Evolutionary conservation across 2,329 filamentous ascomycete genomes (phyloP).

Genomic region (Fusarium virguliforme): DNA sequence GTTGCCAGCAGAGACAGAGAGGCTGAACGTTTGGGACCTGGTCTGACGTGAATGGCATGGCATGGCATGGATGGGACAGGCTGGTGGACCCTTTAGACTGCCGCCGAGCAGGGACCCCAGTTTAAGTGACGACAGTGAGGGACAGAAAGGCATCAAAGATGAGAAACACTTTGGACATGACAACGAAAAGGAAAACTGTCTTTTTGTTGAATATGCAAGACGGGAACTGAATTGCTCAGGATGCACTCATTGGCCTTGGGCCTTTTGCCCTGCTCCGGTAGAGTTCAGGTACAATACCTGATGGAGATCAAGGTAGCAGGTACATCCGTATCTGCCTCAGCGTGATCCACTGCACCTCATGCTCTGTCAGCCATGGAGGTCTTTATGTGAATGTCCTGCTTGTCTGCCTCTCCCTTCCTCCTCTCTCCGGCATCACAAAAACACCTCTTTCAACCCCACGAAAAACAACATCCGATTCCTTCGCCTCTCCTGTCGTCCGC

Average conservation of each 20-base stretch:
- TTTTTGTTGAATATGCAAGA: conserved; percentile 10
- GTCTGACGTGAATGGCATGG: conserved; percentile 35
- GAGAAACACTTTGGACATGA: conserved; percentile 26
- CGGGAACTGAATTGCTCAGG: not conserved
- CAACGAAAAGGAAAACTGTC: not conserved
- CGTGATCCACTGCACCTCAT: conserved; percentile 30
- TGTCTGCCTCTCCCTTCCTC: conserved; percentile 13
- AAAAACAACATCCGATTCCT: not conserved
- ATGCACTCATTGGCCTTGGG: not conserved
- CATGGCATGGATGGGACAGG: conserved; percentile 31
- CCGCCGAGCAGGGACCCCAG: conserved; percentile 42
- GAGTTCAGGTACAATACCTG: conserved; percentile 24
- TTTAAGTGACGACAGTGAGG: conserved; percentile 44
- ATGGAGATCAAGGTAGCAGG: conserved; percentile 22
- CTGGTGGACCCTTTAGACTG: conserved; percentile 31
- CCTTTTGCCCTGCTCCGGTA: not conserved
- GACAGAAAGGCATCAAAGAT: conserved; percentile 40
- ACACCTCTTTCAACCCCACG: not conserved
- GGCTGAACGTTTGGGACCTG: conserved; percentile 20
- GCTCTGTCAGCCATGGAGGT: conserved; percentile 5
- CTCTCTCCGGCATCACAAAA: not conserved
- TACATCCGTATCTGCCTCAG: conserved; percentile 23
- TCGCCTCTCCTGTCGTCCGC: conserved; percentile 3
- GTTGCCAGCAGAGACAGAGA: not conserved
- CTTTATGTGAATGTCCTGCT: conserved; percentile 12